Base-by-base conservation (phyloP, 257 asterid genomes). In the Eucommia ulmoides region DNA sequence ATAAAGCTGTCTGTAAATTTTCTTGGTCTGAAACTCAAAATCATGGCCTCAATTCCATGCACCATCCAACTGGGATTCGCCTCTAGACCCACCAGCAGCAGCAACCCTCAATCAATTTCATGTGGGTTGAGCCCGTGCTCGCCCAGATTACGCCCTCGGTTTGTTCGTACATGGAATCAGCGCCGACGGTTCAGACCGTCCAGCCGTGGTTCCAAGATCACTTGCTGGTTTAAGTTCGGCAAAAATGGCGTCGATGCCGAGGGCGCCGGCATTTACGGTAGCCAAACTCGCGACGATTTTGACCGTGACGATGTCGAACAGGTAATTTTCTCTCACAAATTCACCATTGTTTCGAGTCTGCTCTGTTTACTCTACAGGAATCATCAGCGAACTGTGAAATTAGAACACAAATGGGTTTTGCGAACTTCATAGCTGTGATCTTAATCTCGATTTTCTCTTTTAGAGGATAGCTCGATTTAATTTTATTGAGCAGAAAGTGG, bases 291-390 rank as follows among this genome's bases (percentile, higher is more conserved):
- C 16, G 86, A 89, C 46, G 96, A 89, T 56, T 89, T 85, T 59
- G 96, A 85, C 63, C 82, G 96, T 33, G 98, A 89, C 55, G 96
- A 89, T 42, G 96, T 89, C 54, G 96, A 89, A 49, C 98, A 89
- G 88, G 96, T 88, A 20, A 7, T 24, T 1, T 44, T 9, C 38
- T 29, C 38, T 29, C 12, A 5, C 38, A 29, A 29, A 7, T 29
- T 29, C 38, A 29, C 38, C 12, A 29, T 29, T 12, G n/a, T n/a
- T n/a, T n/a, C n/a, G n/a, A n/a, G n/a, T n/a, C n/a, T n/a, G n/a
- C n/a, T n/a, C n/a, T n/a, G n/a, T n/a, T n/a, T n/a, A n/a, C n/a
- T n/a, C n/a, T n/a, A n/a, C n/a, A n/a, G n/a, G n/a, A n/a, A n/a
- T n/a, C n/a, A n/a, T n/a, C n/a, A n/a, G n/a, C n/a, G n/a, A n/a